phyloP scores from a whole-genome alignment of 495 filamentous ascomycete genomes.

The Tirmania nivea region DNA sequence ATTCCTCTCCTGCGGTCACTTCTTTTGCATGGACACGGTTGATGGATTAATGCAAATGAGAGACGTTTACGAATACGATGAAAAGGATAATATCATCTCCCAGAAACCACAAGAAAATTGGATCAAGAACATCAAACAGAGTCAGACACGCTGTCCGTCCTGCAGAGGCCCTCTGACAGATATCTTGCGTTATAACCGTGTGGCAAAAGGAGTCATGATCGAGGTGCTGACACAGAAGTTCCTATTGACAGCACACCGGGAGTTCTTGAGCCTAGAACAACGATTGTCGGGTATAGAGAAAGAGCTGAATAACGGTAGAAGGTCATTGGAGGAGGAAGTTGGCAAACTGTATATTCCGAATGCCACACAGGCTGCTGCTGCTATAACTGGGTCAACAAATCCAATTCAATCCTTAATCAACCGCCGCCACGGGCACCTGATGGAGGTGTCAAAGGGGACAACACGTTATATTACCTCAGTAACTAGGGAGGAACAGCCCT shows the following conservation, averaged over 20 bases:
- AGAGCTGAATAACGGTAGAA: slow-evolving; percentile 3
- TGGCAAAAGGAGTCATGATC: slow-evolving; percentile 39
- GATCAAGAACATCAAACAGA: slow-evolving; percentile 31
- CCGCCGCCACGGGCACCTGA: not conserved
- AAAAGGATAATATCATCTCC: slow-evolving; percentile 19
- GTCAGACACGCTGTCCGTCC: slow-evolving; percentile 35
- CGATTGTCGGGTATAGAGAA: slow-evolving; percentile 20
- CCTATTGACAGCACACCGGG: slow-evolving; percentile 25
- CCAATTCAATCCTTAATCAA: not conserved
- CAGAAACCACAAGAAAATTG: slow-evolving; percentile 22
- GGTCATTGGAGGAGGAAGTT: too few species aligned
- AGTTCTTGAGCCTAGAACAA: slow-evolving; percentile 21
- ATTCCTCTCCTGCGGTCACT: slow-evolving; percentile 43
- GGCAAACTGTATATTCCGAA: not conserved
- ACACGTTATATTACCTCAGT: not conserved
- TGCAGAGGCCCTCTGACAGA: slow-evolving; percentile 42
- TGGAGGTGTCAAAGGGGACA: not conserved
- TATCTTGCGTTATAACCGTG: slow-evolving; percentile 43
- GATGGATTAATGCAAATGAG: slow-evolving; percentile 42
- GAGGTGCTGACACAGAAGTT: slow-evolving; percentile 52
- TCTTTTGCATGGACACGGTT: slow-evolving; percentile 38
- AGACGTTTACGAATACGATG: slow-evolving; percentile 33
- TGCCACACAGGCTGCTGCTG: not conserved
- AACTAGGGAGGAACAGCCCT: slow-evolving; percentile 34
- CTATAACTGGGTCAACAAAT: too few species aligned